phyloP scores from a whole-genome alignment of 768 basidiomycete genomes.

The Baorangia bicolor region DNA sequence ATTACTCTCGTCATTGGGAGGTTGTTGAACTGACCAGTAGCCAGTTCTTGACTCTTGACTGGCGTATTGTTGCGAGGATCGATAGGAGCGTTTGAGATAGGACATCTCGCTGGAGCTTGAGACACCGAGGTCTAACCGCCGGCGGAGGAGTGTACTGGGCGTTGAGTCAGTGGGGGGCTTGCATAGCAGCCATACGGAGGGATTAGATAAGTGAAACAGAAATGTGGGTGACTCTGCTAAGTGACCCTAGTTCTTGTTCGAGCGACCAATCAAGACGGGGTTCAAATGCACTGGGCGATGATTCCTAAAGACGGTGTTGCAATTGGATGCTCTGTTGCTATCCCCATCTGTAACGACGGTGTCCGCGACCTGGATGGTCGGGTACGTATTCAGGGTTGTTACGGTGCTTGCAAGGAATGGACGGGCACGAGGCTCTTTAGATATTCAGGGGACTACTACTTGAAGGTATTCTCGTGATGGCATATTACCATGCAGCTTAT shows the following conservation, averaged over 20 bases:
- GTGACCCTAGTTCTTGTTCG: neutral
- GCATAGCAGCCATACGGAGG: neutral
- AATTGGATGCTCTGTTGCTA: too few relatives aligned
- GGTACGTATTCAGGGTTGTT: too few relatives aligned
- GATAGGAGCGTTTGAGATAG: neutral
- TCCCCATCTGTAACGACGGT: constrained; percentile 38
- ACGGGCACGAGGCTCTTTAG: too few relatives aligned
- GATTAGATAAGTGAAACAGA: neutral
- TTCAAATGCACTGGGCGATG: too few relatives aligned
- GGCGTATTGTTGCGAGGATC: constrained; percentile 15
- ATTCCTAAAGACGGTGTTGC: too few relatives aligned
- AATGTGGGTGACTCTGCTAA: too few relatives aligned
- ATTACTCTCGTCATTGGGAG: neutral
- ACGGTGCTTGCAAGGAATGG: too few relatives aligned
- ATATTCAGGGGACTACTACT: too few relatives aligned
- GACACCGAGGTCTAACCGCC: neutral
- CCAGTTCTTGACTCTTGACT: constrained; percentile 5
- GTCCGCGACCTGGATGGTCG: too few relatives aligned
- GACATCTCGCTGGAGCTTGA: constrained; percentile 3
- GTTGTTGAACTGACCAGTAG: neutral
- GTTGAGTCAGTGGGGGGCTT: neutral
- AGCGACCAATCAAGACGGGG: neutral
- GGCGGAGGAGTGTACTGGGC: neutral
- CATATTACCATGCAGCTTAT: too few relatives aligned
- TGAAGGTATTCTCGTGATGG: too few relatives aligned